Evolutionary conservation across 2,329 filamentous ascomycete species (phyloP).

Genomic region (Trematosphaeria pertusa): DNA sequence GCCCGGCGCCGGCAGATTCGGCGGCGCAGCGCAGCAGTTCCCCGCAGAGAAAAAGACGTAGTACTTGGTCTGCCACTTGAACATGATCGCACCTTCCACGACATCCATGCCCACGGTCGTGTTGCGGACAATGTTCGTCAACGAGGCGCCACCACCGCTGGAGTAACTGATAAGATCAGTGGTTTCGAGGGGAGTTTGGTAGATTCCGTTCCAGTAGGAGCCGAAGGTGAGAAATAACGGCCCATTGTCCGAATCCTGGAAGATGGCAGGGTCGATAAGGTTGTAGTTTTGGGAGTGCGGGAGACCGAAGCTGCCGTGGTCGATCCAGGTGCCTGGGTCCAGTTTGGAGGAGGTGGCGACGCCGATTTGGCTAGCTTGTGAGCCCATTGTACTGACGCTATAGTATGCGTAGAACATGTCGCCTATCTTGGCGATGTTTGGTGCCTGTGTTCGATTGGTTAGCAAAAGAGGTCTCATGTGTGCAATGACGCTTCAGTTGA

Average conservation of each 20-base stretch:
- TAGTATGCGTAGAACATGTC: constrained; percentile 68
- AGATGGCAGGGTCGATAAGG: constrained; percentile 59
- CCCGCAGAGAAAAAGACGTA: constrained; percentile 69
- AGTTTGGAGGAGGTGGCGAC: constrained; percentile 57
- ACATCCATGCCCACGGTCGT: constrained; percentile 27
- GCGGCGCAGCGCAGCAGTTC: constrained; percentile 64
- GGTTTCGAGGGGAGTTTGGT: constrained; percentile 60
- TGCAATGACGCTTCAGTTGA: not conserved
- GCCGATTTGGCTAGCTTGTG: constrained; percentile 67
- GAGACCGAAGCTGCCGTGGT: constrained; percentile 59
- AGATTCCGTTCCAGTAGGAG: constrained; percentile 71
- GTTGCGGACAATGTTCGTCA: constrained; percentile 28
- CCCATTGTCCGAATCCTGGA: constrained; percentile 37
- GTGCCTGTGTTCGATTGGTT: constrained; percentile 57
- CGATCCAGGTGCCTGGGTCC: constrained; percentile 64
- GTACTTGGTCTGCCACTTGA: constrained; percentile 58
- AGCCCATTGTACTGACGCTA: constrained; percentile 65
- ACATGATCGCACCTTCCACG: constrained; percentile 62
- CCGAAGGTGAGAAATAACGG: constrained; percentile 65
- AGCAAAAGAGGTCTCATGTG: not conserved
- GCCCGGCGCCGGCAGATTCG: constrained; percentile 56
- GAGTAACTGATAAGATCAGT: constrained; percentile 15
- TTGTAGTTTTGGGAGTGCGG: constrained; percentile 48
- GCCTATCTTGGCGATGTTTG: constrained; percentile 64
- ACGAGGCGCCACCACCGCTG: constrained; percentile 4